Evolutionary conservation across 1,139 yeast species (phyloP).

Genomic region (Kodamaea alishanica): DNA sequence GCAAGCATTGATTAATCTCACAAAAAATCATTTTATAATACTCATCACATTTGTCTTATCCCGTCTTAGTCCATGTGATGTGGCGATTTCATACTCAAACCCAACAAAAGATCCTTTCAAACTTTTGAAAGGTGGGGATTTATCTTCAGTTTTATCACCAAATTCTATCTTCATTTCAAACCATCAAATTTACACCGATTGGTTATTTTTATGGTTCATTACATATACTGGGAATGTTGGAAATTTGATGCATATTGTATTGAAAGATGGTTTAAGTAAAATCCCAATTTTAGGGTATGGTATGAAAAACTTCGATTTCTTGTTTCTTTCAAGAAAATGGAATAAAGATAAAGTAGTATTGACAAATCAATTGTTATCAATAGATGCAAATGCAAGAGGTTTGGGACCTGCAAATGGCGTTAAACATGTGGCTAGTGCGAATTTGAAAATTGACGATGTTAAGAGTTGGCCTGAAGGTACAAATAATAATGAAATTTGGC

Average conservation of each 20-base stretch:
- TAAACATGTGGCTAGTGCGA: constrained; percentile 28
- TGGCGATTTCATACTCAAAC: constrained; percentile 36
- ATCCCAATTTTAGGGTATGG: constrained; percentile 86
- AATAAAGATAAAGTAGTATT: constrained; percentile 61
- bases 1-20: constrained; percentile 39
- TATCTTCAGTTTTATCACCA: constrained; percentile 35
- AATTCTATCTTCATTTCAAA: constrained; percentile 70
- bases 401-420: constrained; percentile 52
- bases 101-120: constrained; percentile 17
- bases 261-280: constrained; percentile 62
- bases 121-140: constrained; percentile 20
- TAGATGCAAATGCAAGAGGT: constrained; percentile 53
- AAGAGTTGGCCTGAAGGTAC: constrained; percentile 38
- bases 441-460: constrained; percentile 13
- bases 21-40: constrained; percentile 50
- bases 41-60: constrained; percentile 44
- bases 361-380: constrained; percentile 50
- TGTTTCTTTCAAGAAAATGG: constrained; percentile 86
- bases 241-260: constrained; percentile 66
- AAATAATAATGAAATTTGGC: constrained; percentile 30
- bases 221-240: constrained; percentile 64
- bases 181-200: constrained; percentile 92
- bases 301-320: constrained; percentile 74
- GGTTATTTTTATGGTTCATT: constrained; percentile 92
- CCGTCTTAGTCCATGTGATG: constrained; percentile 37